These are phyloP conservation scores for Tubosaeta sp. DNA, from an alignment of 768 basidiomycete genomes.

Conservation along the genomic window DNA sequence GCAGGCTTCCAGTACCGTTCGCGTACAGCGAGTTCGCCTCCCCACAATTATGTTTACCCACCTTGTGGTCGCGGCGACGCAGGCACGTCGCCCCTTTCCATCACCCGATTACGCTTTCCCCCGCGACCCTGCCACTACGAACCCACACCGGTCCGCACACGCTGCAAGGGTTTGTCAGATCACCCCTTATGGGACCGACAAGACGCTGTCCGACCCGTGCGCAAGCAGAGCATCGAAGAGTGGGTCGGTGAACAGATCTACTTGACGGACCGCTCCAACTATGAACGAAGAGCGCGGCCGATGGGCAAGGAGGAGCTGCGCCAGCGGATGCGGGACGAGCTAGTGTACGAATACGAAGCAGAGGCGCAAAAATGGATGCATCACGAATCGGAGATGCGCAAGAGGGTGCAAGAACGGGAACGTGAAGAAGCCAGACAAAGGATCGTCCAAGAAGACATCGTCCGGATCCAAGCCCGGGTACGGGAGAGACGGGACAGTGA, in stretches of 20 bases:
- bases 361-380: slow-evolving; percentile 53
- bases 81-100: slow-evolving; percentile 5
- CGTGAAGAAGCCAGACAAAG: slow-evolving; percentile 39
- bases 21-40: slow-evolving; percentile 20
- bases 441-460: slow-evolving; percentile 51
- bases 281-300: slow-evolving; percentile 21
- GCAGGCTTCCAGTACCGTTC: slow-evolving; percentile 27
- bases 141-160: slow-evolving; percentile 11
- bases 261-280: slow-evolving; percentile 29
- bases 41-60: slow-evolving; percentile 13
- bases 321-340: slow-evolving; percentile 48
- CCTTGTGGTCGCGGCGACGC: slow-evolving; percentile 17
- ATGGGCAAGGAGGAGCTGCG: slow-evolving; percentile 29
- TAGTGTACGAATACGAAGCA: slow-evolving; percentile 47
- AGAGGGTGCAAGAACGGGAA: slow-evolving; percentile 43
- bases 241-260: slow-evolving; percentile 61
- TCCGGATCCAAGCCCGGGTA: slow-evolving; percentile 50
- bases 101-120: slow-evolving; percentile 21
- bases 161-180: slow-evolving; percentile 29
- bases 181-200: slow-evolving; percentile 43
- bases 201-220: slow-evolving; percentile 40
- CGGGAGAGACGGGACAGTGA: slow-evolving; percentile 49
- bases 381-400: slow-evolving; percentile 44
- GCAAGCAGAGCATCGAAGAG: slow-evolving; percentile 51
- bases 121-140: slow-evolving; percentile 18